These are phyloP conservation scores for Xylaria sp. DNA, from an alignment of 2,329 filamentous ascomycete species.

Conservation along the genomic window DNA sequence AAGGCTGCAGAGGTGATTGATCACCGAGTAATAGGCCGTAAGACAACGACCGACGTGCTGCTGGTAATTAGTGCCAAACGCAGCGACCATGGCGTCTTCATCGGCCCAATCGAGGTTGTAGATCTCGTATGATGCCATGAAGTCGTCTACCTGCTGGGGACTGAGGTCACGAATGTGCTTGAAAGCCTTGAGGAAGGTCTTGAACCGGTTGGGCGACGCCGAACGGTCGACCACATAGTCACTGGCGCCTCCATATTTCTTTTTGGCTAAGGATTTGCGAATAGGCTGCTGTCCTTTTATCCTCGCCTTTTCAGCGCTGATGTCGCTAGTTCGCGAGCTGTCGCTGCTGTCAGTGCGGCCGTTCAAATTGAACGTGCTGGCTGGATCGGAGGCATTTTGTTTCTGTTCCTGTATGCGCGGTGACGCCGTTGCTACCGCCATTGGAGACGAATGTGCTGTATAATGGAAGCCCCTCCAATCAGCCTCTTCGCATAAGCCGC, in stretches of 20 bases:
- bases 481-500: neutral
- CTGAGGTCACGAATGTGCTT: conserved; percentile 55
- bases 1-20: conserved; percentile 60
- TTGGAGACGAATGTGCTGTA: conserved; percentile 1
- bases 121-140: conserved; percentile 62
- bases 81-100: conserved; percentile 53
- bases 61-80: conserved; percentile 56
- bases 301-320: conserved; percentile 41
- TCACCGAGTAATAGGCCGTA: conserved; percentile 57
- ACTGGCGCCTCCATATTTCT: conserved; percentile 18
- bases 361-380: conserved; percentile 26
- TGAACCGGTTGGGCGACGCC: conserved; percentile 54
- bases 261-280: conserved; percentile 11
- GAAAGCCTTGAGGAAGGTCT: conserved; percentile 57
- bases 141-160: conserved; percentile 58
- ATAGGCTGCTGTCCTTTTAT: conserved; percentile 23
- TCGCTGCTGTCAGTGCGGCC: conserved; percentile 40
- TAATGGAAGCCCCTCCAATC: neutral
- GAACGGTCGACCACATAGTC: conserved; percentile 47
- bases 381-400: neutral
- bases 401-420: conserved; percentile 1
- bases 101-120: conserved; percentile 62
- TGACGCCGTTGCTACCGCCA: conserved; percentile 20
- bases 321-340: conserved; percentile 45
- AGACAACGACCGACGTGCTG: conserved; percentile 57